phyloP scores from a whole-genome alignment of 306 rosid species.

The Dalbergia cochinchinensis region DNA sequence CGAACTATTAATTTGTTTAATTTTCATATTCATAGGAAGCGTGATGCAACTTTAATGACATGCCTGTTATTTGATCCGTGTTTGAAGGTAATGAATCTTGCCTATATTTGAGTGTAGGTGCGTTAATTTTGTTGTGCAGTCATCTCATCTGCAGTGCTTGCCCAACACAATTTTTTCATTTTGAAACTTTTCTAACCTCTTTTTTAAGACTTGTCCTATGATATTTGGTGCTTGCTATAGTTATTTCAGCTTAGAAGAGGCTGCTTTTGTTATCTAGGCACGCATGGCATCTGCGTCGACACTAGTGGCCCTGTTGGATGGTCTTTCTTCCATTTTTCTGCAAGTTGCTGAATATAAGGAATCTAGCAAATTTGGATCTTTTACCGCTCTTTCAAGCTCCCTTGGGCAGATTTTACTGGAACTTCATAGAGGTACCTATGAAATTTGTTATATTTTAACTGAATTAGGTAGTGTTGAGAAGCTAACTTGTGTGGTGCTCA shows the following conservation, averaged over 20 bases:
- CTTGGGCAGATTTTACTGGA: slow-evolving; percentile 91
- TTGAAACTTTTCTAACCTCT: no score
- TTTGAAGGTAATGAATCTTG: slow-evolving; percentile 58
- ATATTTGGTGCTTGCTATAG: no score
- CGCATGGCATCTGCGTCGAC: slow-evolving; percentile 81
- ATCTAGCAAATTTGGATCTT: slow-evolving; percentile 84
- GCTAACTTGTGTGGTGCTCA: no score
- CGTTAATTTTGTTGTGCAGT: no score
- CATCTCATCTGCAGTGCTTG: no score
- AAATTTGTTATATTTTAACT: no score
- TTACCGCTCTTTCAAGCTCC: slow-evolving; percentile 88
- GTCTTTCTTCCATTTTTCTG: slow-evolving; percentile 76
- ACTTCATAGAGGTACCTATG: slow-evolving; percentile 73
- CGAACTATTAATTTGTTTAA: no score
- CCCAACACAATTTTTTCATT: no score
- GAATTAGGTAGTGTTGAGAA: no score
- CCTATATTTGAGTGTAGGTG: no score
- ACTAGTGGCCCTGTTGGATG: slow-evolving; percentile 80
- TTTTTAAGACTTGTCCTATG: no score
- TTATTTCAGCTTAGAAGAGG: no score
- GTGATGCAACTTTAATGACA: slow-evolving; percentile 88
- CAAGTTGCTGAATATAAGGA: slow-evolving; percentile 94
- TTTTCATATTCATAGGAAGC: slow-evolving; percentile 34
- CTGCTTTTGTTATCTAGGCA: neutral
- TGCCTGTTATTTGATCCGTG: slow-evolving; percentile 90